Percentiles rank a stretch among this genome's conserved stretches.
Evolutionary conservation across 192 early-diverging fungal species (phyloP).

Genomic region (Fimicolochytrium jonesii): DNA sequence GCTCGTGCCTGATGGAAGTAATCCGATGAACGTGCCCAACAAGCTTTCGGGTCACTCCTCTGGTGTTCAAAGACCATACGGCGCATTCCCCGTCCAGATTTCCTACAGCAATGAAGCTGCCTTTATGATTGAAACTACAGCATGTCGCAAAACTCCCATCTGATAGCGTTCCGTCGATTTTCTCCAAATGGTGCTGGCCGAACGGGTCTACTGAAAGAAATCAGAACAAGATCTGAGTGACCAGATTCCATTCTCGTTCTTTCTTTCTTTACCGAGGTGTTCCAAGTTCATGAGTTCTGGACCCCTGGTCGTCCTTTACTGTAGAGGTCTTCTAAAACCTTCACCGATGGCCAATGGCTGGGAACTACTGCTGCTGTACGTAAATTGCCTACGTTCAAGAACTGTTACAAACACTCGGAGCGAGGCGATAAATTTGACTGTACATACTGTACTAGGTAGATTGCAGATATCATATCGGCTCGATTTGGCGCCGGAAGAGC

Average conservation of each 20-base stretch:
- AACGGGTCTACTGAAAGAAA: conserved; percentile 20
- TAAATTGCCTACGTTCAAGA: too few relatives aligned
- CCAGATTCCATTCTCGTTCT: too few relatives aligned
- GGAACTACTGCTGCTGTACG: too few relatives aligned
- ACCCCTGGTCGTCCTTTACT: too few relatives aligned
- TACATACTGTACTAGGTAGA: too few relatives aligned
- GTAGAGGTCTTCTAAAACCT: too few relatives aligned
- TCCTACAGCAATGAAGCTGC: conserved; percentile 78
- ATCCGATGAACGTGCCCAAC: conserved; percentile 72
- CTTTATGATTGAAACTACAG: conserved; percentile 74
- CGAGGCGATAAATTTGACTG: too few relatives aligned
- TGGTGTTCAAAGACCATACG: conserved; percentile 88
- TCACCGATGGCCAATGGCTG: too few relatives aligned
- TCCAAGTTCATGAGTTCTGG: conserved; percentile 13
- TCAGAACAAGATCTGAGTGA: not conserved
- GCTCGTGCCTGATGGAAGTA: conserved; percentile 67
- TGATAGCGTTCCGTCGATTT: conserved; percentile 70
- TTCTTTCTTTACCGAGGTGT: conserved; percentile 2
- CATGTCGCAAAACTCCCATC: conserved; percentile 52
- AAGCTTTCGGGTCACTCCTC: conserved; percentile 65
- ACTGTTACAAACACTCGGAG: too few relatives aligned
- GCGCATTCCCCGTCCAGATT: conserved; percentile 72
- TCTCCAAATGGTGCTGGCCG: conserved; percentile 50
- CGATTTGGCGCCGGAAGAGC: too few relatives aligned
- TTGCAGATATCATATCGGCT: too few relatives aligned